Percentiles rank a stretch among this genome's conserved stretches.
Evolutionary conservation across 495 filamentous ascomycete species (phyloP).

Genomic region (Beverwykella pulmonaria): DNA sequence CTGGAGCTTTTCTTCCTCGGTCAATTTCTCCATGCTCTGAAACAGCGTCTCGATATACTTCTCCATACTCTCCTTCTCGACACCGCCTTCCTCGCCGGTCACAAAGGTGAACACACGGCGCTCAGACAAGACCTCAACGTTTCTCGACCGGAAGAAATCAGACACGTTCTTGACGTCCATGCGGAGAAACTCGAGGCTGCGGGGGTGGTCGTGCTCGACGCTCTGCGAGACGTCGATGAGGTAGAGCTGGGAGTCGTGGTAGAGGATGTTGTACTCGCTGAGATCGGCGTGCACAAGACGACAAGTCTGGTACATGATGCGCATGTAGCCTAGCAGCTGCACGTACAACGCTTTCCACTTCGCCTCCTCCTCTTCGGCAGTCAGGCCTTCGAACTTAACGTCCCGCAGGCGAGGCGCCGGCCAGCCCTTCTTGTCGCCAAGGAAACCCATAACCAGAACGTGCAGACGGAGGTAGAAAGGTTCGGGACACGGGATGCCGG

Average conservation of each 20-base stretch:
- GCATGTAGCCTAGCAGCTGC: constrained; percentile 84
- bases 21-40: constrained; percentile 48
- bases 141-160: constrained; percentile 86
- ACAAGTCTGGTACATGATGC: constrained; percentile 86
- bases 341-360: constrained; percentile 78
- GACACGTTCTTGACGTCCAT: constrained; percentile 97
- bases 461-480: constrained; percentile 84
- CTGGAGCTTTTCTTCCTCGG: constrained; percentile 41
- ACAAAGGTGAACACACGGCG: constrained; percentile 79
- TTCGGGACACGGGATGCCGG: constrained; percentile 88
- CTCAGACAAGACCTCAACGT: constrained; percentile 76
- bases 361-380: constrained; percentile 53
- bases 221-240: constrained; percentile 97
- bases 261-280: constrained; percentile 95
- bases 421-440: constrained; percentile 84
- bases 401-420: constrained; percentile 83
- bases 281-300: constrained; percentile 91
- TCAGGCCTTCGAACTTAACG: constrained; percentile 59
- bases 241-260: constrained; percentile 79
- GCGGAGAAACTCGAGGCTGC: constrained; percentile 85
- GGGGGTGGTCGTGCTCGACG: constrained; percentile 94
- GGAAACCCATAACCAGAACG: constrained; percentile 89
- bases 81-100: constrained; percentile 58
- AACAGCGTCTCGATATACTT: constrained; percentile 56
- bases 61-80: constrained; percentile 50